Evolutionary conservation across 345 rosid genomes (phyloP), one percentile per base, ranked within the genome.

Genomic region (Cochlearia excelsa): DNA sequence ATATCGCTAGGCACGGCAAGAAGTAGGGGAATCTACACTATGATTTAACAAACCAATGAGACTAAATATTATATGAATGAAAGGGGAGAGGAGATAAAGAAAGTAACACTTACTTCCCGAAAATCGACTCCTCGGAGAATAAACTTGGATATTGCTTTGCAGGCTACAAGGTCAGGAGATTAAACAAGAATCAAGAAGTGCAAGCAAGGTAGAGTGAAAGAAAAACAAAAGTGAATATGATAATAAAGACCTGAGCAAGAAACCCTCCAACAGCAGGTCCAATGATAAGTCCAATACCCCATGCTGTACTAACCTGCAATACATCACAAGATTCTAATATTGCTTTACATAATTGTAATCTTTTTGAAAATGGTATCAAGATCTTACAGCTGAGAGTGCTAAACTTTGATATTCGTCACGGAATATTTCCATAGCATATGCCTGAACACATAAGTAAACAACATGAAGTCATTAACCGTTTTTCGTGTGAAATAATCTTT

Each of bases 261-360:
- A 75, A 93, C 35, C 97, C 99, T 57, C 99, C 99, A 2, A 93
- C 38, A 52, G 99, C 95, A 41, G 99, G 99, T 51, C 99, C 99
- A 72, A 93, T 78, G 72, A 93, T 80, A 80, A 93, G 75, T 70
- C 99, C 99, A 40, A 84, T 84, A 2, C 95, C 97, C 99, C 99
- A 93, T 28, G 99, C 76, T 55, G 99, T 89, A 64, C 97, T 87
- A 27, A 89, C 78, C 97, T 93, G 83, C 0, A 62, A 41, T 43
- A 7, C 3, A 1, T 7, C 9, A 16, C 29, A 34, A 57, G 11
- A 52, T 38, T 63, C 34, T 51, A 38, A 46, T n/a, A 26, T 1
- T 9, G 6, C 52, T 46, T 10, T 9, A 28, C 2, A 26, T 37
- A 26, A 37, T 0, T 28, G 6, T 5, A 30, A 31, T 9, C 3